phyloP scores from a whole-genome alignment of 2,329 filamentous ascomycete genomes.

The Claviceps fusiformis region DNA sequence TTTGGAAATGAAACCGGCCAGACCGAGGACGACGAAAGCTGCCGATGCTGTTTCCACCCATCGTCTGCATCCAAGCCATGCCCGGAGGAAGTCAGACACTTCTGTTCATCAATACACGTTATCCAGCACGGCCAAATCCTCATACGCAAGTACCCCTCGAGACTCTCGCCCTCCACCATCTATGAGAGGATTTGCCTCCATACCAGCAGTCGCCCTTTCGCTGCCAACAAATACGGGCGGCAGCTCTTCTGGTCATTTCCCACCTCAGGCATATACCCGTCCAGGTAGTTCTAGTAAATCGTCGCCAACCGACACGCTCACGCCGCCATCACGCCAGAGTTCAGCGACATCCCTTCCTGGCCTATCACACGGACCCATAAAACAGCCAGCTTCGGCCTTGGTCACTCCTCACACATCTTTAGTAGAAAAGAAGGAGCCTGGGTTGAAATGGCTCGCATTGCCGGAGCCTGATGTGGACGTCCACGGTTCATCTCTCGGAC shows the following conservation, averaged over 20 bases:
- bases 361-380: conserved; percentile 7
- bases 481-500: not conserved
- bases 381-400: conserved; percentile 5
- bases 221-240: not conserved
- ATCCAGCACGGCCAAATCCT: conserved; percentile 8
- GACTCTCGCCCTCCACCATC: conserved; percentile 17
- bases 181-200: conserved; percentile 17
- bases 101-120: conserved; percentile 13
- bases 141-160: conserved; percentile 7
- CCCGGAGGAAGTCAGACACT: conserved; percentile 17
- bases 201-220: conserved; percentile 6
- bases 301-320: conserved; percentile 2
- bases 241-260: not conserved
- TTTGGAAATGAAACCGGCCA: conserved; percentile 23
- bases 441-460: conserved; percentile 4
- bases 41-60: conserved; percentile 2
- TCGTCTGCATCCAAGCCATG: conserved; percentile 15
- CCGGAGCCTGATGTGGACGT: conserved; percentile 1
- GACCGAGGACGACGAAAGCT: conserved; percentile 6
- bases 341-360: conserved; percentile 12
- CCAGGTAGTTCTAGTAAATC: not conserved
- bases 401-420: conserved; percentile 5
- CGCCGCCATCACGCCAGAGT: conserved; percentile 8
- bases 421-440: conserved; percentile 4
- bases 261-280: not conserved